Conservation (phyloP, 2,329 filamentous ascomycete species). For the Pyrenochaeta sp. region DNA sequence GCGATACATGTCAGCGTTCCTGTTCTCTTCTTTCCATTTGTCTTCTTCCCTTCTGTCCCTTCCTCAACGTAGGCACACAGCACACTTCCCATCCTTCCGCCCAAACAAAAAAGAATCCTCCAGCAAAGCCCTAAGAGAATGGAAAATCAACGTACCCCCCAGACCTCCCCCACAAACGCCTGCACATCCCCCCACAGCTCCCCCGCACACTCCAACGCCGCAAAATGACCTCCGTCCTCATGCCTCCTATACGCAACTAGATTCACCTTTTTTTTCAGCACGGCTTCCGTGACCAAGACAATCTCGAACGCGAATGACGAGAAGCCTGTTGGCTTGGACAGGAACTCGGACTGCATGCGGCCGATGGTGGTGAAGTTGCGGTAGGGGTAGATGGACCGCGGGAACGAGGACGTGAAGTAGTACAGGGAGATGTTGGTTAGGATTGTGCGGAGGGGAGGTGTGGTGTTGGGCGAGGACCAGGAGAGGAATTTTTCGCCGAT, state of each 20-base stretch:
- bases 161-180: constrained; percentile 51
- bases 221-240: constrained; percentile 63
- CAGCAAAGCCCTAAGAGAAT: too few species aligned
- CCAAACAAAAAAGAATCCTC: too few species aligned
- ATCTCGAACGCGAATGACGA: constrained; percentile 56
- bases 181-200: constrained; percentile 55
- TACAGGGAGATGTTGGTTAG: constrained; percentile 62
- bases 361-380: constrained; percentile 33
- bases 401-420: constrained; percentile 60
- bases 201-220: constrained; percentile 56
- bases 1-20: too few species aligned
- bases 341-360: not conserved
- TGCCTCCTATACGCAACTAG: constrained; percentile 51
- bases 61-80: too few species aligned
- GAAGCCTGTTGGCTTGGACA: constrained; percentile 53
- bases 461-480: constrained; percentile 60
- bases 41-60: too few species aligned
- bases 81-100: too few species aligned
- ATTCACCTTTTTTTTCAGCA: constrained; percentile 47
- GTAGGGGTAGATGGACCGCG: constrained; percentile 60
- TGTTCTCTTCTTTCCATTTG: too few species aligned
- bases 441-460: constrained; percentile 53
- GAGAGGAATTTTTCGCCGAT: constrained; percentile 66
- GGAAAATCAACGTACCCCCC: constrained; percentile 49
- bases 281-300: constrained; percentile 46